Evolutionary conservation across 257 asterid genomes (phyloP).

Genomic region (Fraxinus excelsior): DNA sequence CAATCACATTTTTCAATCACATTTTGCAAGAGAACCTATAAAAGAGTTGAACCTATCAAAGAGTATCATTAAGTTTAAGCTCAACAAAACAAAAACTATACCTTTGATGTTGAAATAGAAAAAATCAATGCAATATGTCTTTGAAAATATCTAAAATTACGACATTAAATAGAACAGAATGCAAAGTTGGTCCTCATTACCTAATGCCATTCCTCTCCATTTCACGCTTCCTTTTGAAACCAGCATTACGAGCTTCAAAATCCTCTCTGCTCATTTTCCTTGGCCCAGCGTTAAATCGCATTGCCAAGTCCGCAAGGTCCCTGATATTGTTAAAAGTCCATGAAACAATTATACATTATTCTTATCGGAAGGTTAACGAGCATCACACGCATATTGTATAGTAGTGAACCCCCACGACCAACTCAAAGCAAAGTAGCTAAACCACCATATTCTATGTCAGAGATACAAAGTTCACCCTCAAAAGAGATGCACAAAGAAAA

Average conservation of each 20-base stretch:
- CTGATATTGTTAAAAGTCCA: constrained; percentile 34
- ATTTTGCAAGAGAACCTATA: neutral
- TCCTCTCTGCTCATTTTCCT: constrained; percentile 83
- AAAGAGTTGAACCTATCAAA: neutral
- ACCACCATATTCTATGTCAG: neutral
- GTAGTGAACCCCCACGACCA: constrained; percentile 12
- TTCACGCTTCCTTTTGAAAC: constrained; percentile 75
- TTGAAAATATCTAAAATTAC: neutral
- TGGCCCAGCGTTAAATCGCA: constrained; percentile 66
- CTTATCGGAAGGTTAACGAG: neutral
- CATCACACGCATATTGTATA: neutral
- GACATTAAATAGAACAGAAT: neutral
- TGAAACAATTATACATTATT: neutral
- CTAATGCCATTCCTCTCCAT: constrained; percentile 67
- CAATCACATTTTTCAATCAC: neutral
- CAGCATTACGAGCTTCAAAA: constrained; percentile 93
- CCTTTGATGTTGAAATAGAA: neutral
- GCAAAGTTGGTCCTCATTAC: constrained; percentile 31
- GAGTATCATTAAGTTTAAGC: neutral
- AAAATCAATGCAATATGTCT: neutral
- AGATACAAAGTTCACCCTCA: neutral
- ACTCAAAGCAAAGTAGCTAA: neutral
- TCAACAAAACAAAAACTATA: neutral
- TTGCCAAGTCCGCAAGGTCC: constrained; percentile 83
- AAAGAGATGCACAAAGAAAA: neutral